These are phyloP conservation scores for Phytopythium cucurbitacearum DNA, from an alignment of 352 stramenopile species.

Conservation along the genomic window DNA sequence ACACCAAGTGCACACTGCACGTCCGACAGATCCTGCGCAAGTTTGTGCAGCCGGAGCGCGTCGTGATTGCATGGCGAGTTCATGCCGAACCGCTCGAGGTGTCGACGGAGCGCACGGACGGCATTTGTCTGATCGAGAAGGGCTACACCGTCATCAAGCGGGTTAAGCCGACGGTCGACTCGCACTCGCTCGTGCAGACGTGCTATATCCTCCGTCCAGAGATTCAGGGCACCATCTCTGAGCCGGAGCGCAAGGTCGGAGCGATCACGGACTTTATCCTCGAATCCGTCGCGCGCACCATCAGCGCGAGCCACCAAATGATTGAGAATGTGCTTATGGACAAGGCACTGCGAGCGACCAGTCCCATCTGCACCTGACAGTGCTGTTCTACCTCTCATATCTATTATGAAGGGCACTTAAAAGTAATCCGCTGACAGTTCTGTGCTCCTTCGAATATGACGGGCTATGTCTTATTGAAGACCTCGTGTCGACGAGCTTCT, in stretches of 20 bases:
- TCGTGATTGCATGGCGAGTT: conserved; percentile 58
- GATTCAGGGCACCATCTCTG: conserved; percentile 56
- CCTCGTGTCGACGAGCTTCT: no score
- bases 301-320: conserved; percentile 65
- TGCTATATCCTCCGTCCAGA: conserved; percentile 63
- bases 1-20: conserved; percentile 41
- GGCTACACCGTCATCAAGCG: conserved; percentile 62
- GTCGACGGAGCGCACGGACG: conserved; percentile 42
- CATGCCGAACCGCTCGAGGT: conserved; percentile 48
- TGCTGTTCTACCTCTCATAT: not conserved
- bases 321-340: conserved; percentile 68
- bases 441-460: no score
- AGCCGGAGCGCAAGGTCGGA: conserved; percentile 55
- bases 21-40: conserved; percentile 51
- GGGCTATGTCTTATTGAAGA: no score
- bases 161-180: conserved; percentile 21
- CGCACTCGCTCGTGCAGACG: conserved; percentile 59
- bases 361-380: not conserved
- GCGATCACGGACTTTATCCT: conserved; percentile 69
- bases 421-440: no score
- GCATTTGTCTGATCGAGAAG: conserved; percentile 48
- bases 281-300: conserved; percentile 50
- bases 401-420: no score
- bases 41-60: conserved; percentile 43
- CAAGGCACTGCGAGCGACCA: conserved; percentile 14